Base-by-base conservation (phyloP, 371 early-diverging fungal species). In the Circinella umbellata region DNA sequence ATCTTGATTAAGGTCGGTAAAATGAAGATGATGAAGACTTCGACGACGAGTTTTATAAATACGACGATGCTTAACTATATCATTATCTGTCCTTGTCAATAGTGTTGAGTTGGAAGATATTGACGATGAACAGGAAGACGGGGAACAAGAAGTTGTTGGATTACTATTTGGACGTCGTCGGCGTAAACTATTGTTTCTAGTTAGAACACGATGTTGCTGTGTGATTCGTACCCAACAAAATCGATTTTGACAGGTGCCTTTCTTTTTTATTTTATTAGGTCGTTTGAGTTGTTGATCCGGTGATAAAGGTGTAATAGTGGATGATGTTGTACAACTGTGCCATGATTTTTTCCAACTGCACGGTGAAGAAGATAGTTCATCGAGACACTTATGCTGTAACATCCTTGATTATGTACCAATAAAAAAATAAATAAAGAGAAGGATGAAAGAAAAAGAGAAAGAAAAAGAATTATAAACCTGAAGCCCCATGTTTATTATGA, bases 131-230 rank as follows among this genome's bases (percentile, higher is more conserved):
- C 42, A 11, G 6, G 42, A 42, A 42, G 6, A 6, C 2, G 3
- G 1, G 42, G 9, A 9, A 27, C 27, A 27, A 27, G 27, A 27
- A 27, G 27, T 27, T 27, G 27, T 27, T 27, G 2, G 27, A 27
- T 27, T 27, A 27, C 27, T 27, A 27, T 27, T 27, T 27, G 27
- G 27, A 14, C 14, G 42, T 53, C 20, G 49, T 17, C 65, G 65
- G 11, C 65, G 53, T 35, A 64, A 38, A 11, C 53, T 48, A 53
- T 64, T 67, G 15, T 64, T 67, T 15, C 68, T 46, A 17, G 68
- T 62, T 47, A 59, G 18, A 27, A 55, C 47, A 17, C 69, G 37
- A 57, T 64, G 59, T 47, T 69, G 47, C n/a, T 64, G 57, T 57
- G 57, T 64, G 35, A 37, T 64, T 5, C 64, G 35, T 17, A 36